A percentile compares a stretch with the other conserved stretches of the same genome.
phyloP scores from a whole-genome alignment of 805 yeast species.

The Brettanomyces bruxellensis region DNA sequence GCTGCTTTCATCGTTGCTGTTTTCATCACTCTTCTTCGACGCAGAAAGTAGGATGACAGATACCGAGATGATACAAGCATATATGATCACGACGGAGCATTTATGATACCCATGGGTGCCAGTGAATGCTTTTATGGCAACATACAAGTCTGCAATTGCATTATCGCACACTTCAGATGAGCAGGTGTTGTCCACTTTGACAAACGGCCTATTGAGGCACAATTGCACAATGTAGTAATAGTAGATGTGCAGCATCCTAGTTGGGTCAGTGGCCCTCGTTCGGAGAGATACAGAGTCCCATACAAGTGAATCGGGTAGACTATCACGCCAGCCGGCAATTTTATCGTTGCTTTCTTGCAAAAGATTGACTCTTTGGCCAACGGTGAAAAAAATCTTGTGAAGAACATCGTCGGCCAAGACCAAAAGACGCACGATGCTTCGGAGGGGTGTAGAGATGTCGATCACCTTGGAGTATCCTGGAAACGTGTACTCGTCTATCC shows the following conservation, averaged over 20 bases:
- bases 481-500: slow-evolving; percentile 52
- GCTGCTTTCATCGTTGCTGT: not conserved
- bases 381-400: slow-evolving; percentile 30
- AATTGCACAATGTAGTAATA: slow-evolving; percentile 49
- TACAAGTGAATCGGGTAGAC: slow-evolving; percentile 37
- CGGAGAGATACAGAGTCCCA: slow-evolving; percentile 38
- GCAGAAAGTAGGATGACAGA: slow-evolving; percentile 6
- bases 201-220: slow-evolving; percentile 55
- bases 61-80: slow-evolving; percentile 31
- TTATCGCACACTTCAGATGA: slow-evolving; percentile 24
- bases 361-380: not conserved
- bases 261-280: slow-evolving; percentile 42
- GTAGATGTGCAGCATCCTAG: slow-evolving; percentile 39
- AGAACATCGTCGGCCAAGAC: slow-evolving; percentile 36
- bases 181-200: slow-evolving; percentile 25
- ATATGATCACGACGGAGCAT: slow-evolving; percentile 38
- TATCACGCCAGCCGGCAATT: slow-evolving; percentile 34
- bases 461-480: slow-evolving; percentile 17
- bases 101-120: slow-evolving; percentile 30
- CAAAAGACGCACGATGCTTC: slow-evolving; percentile 32
- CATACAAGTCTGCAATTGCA: slow-evolving; percentile 34
- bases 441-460: slow-evolving; percentile 35
- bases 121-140: slow-evolving; percentile 29
- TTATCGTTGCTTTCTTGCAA: slow-evolving; percentile 2
- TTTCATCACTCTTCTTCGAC: not conserved